Evolutionary conservation across 1,284 basidiomycete genomes (phyloP).

Genomic region (Malassezia furfur): DNA sequence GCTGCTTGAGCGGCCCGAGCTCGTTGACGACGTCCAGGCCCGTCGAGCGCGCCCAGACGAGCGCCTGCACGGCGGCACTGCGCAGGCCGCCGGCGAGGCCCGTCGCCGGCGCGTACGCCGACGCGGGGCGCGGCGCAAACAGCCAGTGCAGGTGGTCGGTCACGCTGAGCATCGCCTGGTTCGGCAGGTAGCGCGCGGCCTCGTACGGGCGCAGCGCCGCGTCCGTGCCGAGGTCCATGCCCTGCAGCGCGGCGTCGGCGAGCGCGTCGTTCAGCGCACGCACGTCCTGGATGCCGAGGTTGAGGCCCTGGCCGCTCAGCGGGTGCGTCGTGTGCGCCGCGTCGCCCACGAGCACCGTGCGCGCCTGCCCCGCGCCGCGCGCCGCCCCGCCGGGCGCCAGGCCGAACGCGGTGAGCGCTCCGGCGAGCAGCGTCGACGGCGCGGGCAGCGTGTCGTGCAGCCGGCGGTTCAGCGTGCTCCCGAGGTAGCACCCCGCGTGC

Average conservation of each 20-base stretch:
- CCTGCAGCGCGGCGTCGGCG: conserved; percentile 20
- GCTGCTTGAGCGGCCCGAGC: conserved; percentile 36
- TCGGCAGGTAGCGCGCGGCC: conserved; percentile 37
- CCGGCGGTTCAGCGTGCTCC: conserved; percentile 49
- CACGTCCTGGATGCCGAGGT: conserved; percentile 78
- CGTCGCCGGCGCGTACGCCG: conserved; percentile 6
- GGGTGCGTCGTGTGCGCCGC: conserved; percentile 93
- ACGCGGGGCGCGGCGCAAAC: conserved; percentile 26
- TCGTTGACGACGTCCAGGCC: conserved; percentile 46
- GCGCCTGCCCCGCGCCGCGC: conserved; percentile 50
- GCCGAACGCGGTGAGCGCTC: conserved; percentile 25
- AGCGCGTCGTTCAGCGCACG: conserved; percentile 27
- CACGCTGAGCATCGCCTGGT: conserved; percentile 40
- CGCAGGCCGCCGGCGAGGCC: conserved; percentile 18
- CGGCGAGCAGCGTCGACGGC: conserved; percentile 23
- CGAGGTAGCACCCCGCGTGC: conserved; percentile 78
- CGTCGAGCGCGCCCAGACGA: conserved; percentile 41
- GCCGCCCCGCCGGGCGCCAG: conserved; percentile 27
- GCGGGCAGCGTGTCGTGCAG: conserved; percentile 11
- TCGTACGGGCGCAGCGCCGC: conserved; percentile 32
- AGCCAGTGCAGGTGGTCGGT: conserved; percentile 46
- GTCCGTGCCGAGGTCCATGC: conserved; percentile 39
- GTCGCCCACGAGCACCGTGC: conserved; percentile 86
- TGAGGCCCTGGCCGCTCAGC: conserved; percentile 92
- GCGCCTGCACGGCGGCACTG: conserved; percentile 17